Base-by-base conservation (phyloP, 306 rosid species). In the Begonia loranthoides region DNA sequence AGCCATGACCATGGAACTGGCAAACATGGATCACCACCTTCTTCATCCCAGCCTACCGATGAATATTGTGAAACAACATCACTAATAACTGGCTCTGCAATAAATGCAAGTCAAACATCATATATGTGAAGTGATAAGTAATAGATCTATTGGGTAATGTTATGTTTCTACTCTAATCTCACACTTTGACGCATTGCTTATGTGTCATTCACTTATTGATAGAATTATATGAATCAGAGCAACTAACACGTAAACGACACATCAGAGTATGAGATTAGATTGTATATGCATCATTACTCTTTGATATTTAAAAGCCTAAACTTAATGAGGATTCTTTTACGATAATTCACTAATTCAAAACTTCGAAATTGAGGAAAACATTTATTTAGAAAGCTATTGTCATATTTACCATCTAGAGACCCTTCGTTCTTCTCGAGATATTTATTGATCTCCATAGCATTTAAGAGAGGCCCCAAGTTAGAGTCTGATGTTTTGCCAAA, bases 1-100 rank as follows among this genome's bases (percentile, higher is more conserved):
- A 86, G 64, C 95, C 99, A 90, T 39, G 99, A 80, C 99, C 99
- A 90, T 21, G 99, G 82, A 69, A 75, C 96, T 54, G 99, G 99
- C 44, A 78, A 57, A 71, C 96, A 90, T 13, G 99, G 94, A 47
- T 90, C 99, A 51, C 99, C 99, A 5, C 94, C 94, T 75, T 90
- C 96, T 49, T 66, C 74, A 9, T 77, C 82, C 96, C 93, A 86
- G 56, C 73, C 76, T 56, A 60, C 66, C 12, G 85, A 73, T 45
- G 88, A 63, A 71, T 78, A 80, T 34, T 58, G 70, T 57, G 88
- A 86, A 65, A 76, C 63, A 48, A 83, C 67, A 69, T 67, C 65
- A 50, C 71, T 70, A 70, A 83, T 72, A 58, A 69, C 63, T 33
- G 64, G 61, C 54, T 80, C 99, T 90, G 80, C 69, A 80, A 71